Evolutionary conservation across 345 rosid genomes (phyloP).

Genomic region (Clausena lansium): DNA sequence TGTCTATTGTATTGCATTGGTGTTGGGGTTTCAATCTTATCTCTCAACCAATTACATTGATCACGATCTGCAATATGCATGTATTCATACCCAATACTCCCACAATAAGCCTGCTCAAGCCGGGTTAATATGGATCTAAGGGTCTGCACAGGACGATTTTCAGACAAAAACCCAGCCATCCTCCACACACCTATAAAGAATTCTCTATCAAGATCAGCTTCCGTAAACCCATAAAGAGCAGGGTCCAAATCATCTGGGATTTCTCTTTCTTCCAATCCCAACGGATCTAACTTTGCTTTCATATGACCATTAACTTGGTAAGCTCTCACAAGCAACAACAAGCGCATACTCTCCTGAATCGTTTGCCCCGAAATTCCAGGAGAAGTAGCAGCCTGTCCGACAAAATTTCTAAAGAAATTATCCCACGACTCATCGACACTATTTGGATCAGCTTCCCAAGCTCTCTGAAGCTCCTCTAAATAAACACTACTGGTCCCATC

Average conservation of each 20-base stretch:
- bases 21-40: conserved; percentile 84
- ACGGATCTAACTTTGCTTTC: conserved; percentile 79
- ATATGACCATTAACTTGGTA: conserved; percentile 87
- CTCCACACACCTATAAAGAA: conserved; percentile 81
- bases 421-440: conserved; percentile 91
- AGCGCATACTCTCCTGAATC: conserved; percentile 85
- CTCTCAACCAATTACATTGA: conserved; percentile 82
- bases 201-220: conserved; percentile 76
- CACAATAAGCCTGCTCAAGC: conserved; percentile 87
- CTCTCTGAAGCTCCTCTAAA: conserved; percentile 71
- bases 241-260: conserved; percentile 70
- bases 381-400: conserved; percentile 70
- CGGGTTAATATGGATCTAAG: conserved; percentile 66
- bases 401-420: conserved; percentile 74
- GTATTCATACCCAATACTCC: conserved; percentile 76
- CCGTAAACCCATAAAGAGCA: conserved; percentile 62
- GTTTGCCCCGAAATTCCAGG: conserved; percentile 86
- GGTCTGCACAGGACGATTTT: conserved; percentile 82
- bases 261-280: conserved; percentile 65
- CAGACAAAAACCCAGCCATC: conserved; percentile 80
- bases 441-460: conserved; percentile 78
- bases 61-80: conserved; percentile 85
- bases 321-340: conserved; percentile 71
- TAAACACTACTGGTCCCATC: conserved; percentile 83
- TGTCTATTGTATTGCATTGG: conserved; percentile 61